Conservation (phyloP, 257 asterid species). For the Handroanthus guayacan region DNA sequence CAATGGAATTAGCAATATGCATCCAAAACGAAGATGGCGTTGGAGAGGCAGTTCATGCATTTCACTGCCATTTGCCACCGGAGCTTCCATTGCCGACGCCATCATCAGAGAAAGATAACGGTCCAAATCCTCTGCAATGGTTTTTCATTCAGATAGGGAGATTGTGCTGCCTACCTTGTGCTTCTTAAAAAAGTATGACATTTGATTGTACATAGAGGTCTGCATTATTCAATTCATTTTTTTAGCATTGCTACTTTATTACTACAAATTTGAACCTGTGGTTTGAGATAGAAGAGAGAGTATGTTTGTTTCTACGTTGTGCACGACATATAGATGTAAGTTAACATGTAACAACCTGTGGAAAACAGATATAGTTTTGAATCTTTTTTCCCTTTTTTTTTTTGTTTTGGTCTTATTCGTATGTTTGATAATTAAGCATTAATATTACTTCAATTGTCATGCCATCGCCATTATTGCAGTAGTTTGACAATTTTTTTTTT, state of each 20-base stretch:
- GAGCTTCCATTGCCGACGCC: slow-evolving; percentile 64
- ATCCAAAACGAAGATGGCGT: slow-evolving; percentile 89
- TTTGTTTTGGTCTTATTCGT: no score
- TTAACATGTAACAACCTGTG: slow-evolving; percentile 10
- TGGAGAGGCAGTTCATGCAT: slow-evolving; percentile 88
- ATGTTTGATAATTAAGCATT: no score
- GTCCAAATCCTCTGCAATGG: slow-evolving; percentile 81
- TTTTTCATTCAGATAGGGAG: slow-evolving; percentile 76
- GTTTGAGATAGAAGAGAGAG: slow-evolving; percentile 24
- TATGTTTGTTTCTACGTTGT: background rate
- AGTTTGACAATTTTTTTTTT: no score
- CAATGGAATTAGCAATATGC: slow-evolving; percentile 65
- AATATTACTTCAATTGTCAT: no score
- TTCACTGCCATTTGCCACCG: slow-evolving; percentile 85
- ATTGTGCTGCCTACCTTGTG: slow-evolving; percentile 73
- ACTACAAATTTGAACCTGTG: slow-evolving; percentile 13
- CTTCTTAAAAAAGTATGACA: slow-evolving; percentile 33
- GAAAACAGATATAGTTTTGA: background rate
- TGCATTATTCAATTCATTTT: slow-evolving; percentile 39
- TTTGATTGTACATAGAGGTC: slow-evolving; percentile 37
- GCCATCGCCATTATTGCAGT: no score
- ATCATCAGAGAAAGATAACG: slow-evolving; percentile 49
- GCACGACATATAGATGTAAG: slow-evolving; percentile 1
- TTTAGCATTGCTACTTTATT: slow-evolving; percentile 32
- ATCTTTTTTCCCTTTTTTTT: background rate